These are phyloP conservation scores for Eucalyptus cladocalyx DNA, from an alignment of 345 rosid genomes.

Conservation along the genomic window DNA sequence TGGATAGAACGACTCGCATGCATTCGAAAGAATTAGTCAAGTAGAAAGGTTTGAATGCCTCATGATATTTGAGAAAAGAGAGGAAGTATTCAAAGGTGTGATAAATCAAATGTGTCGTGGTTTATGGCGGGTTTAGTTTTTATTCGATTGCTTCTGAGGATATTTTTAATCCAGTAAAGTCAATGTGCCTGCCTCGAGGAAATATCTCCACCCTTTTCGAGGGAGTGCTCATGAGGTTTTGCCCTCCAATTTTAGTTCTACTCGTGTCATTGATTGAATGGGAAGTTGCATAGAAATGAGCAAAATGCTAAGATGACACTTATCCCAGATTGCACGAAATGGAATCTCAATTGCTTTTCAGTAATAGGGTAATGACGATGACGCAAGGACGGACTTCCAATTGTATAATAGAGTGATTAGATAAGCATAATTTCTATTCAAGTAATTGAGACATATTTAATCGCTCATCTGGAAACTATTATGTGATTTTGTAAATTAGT, in stretches of 20 bases:
- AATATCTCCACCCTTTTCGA: neutral
- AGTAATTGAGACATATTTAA: no score
- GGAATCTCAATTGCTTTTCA: neutral
- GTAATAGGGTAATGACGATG: neutral
- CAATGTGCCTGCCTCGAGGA: neutral
- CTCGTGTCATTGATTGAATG: neutral
- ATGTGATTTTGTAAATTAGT: no score
- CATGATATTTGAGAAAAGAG: fast-evolving
- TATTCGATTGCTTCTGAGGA: neutral
- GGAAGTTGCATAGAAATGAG: neutral
- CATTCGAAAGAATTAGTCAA: neutral
- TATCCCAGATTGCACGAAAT: neutral
- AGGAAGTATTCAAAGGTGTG: neutral
- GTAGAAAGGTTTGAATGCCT: fast-evolving
- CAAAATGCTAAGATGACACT: neutral
- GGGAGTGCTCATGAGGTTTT: neutral
- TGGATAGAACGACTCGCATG: neutral
- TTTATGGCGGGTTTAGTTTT: neutral
- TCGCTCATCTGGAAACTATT: no score
- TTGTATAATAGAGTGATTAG: neutral
- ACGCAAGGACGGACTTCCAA: neutral
- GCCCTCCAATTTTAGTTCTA: neutral
- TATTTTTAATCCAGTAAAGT: neutral
- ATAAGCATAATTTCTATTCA: neutral
- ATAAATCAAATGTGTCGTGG: neutral